Conservation (phyloP, 768 basidiomycete species). For the Russula abietina region DNA sequence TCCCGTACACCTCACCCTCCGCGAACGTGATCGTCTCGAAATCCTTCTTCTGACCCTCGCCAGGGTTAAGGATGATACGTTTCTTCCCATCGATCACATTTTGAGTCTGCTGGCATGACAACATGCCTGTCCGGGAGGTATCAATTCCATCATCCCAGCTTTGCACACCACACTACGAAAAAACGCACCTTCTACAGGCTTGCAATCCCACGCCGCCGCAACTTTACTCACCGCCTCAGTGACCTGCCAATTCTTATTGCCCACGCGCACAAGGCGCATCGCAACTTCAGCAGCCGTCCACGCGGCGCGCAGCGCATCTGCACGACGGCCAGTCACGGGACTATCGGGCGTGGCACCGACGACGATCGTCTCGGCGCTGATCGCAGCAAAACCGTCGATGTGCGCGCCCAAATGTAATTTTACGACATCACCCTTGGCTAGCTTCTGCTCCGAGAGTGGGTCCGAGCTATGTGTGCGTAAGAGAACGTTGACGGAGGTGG, state of each 20-base stretch:
- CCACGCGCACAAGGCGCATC: slow-evolving; percentile 84
- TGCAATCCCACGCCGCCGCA: slow-evolving; percentile 71
- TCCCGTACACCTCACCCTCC: slow-evolving; percentile 92
- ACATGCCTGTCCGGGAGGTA: slow-evolving; percentile 61
- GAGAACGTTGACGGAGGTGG: not conserved
- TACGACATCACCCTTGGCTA: slow-evolving; percentile 86
- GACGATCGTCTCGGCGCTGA: slow-evolving; percentile 89
- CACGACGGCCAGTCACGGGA: slow-evolving; percentile 79
- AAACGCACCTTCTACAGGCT: slow-evolving; percentile 83
- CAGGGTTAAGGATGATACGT: slow-evolving; percentile 87
- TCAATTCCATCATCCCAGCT: too few species aligned
- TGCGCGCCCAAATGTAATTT: slow-evolving; percentile 96
- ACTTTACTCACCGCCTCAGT: slow-evolving; percentile 80
- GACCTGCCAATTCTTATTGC: slow-evolving; percentile 92
- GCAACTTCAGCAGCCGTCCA: slow-evolving; percentile 90
- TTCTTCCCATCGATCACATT: slow-evolving; percentile 96
- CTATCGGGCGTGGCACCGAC: slow-evolving; percentile 68
- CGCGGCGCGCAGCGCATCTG: slow-evolving; percentile 91
- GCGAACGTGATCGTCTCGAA: slow-evolving; percentile 81
- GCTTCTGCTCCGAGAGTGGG: slow-evolving; percentile 55
- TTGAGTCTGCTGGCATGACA: slow-evolving; percentile 91
- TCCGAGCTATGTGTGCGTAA: slow-evolving; percentile 52
- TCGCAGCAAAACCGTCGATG: slow-evolving; percentile 93
- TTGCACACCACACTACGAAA: not conserved
- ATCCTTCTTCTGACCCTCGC: slow-evolving; percentile 75